Evolutionary conservation across 2,329 filamentous ascomycete species (phyloP).

Genomic region (Penicillium sp.): DNA sequence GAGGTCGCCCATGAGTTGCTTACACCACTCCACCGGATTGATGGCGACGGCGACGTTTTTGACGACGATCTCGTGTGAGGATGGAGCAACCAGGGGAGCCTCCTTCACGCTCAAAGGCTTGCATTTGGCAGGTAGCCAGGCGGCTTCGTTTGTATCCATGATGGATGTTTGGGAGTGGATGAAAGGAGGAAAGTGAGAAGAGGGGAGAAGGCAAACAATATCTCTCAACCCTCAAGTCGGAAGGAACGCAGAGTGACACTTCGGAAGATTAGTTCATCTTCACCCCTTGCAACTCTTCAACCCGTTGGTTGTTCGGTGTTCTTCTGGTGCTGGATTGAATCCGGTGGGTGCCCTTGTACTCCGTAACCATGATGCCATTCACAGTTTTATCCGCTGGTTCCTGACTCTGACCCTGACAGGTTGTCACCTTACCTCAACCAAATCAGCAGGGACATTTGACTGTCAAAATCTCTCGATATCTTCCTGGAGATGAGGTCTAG

Average conservation of each 20-base stretch:
- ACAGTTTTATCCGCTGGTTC: too few relatives aligned
- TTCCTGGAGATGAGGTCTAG: too few relatives aligned
- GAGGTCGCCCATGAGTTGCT: constrained; percentile 25
- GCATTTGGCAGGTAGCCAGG: not conserved
- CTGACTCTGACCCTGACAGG: too few relatives aligned
- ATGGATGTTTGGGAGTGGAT: not conserved
- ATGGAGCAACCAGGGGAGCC: not conserved
- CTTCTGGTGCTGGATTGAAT: too few relatives aligned
- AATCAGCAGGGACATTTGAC: too few relatives aligned
- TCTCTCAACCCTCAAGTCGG: not conserved
- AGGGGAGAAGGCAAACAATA: not conserved
- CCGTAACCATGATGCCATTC: too few relatives aligned
- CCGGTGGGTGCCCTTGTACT: too few relatives aligned
- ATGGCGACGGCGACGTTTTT: constrained; percentile 27
- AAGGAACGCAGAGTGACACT: not conserved
- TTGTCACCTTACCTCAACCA: too few relatives aligned
- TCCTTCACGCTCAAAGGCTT: not conserved
- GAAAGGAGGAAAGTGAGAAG: not conserved
- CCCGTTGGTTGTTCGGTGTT: too few relatives aligned
- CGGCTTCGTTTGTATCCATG: not conserved
- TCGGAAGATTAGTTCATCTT: not conserved
- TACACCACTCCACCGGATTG: constrained; percentile 36
- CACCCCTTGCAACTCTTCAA: not conserved
- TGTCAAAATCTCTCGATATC: too few relatives aligned
- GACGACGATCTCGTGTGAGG: constrained; percentile 21